Conservation (phyloP, 139 green algal genomes). For the Picocystis salinarum region DNA sequence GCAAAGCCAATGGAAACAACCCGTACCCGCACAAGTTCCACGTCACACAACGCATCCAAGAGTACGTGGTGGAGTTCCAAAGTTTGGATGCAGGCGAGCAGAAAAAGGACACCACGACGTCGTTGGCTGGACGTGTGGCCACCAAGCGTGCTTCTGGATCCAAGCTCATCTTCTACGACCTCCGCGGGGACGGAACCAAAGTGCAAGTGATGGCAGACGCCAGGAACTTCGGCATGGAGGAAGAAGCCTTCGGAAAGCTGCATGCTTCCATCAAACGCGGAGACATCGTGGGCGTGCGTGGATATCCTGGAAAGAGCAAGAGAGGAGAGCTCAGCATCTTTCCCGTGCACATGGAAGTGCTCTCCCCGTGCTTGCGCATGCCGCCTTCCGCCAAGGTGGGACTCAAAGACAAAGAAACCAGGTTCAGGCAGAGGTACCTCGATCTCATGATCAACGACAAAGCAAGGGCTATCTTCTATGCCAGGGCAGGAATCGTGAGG, state of each 20-base stretch:
- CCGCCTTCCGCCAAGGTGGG: slow-evolving; percentile 53
- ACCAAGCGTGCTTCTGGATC: slow-evolving; percentile 62
- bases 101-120: slow-evolving; percentile 23
- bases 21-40: slow-evolving; percentile 98
- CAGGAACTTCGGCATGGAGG: slow-evolving; percentile 30
- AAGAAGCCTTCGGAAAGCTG: slow-evolving; percentile 49
- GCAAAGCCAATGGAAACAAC: slow-evolving; percentile 63
- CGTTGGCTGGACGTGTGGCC: slow-evolving; percentile 44
- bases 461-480: slow-evolving; percentile 64
- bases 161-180: slow-evolving; percentile 96
- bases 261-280: slow-evolving; percentile 74
- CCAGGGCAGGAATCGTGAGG: slow-evolving; percentile 56
- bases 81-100: slow-evolving; percentile 39
- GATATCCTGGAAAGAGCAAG: slow-evolving; percentile 88
- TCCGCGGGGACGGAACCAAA: slow-evolving; percentile 65
- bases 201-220: slow-evolving; percentile 91
- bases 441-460: slow-evolving; percentile 84
- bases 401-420: slow-evolving; percentile 81
- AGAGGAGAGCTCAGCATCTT: slow-evolving; percentile 92
- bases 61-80: slow-evolving; percentile 61
- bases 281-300: slow-evolving; percentile 84
- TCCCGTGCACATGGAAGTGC: slow-evolving; percentile 35
- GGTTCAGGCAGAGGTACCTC: slow-evolving; percentile 91
- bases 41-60: slow-evolving; percentile 37
- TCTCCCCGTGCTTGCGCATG: slow-evolving; percentile 97